Evolutionary conservation across 116 monocot species (phyloP).

Genomic region (Trichopus zeylanicus): DNA sequence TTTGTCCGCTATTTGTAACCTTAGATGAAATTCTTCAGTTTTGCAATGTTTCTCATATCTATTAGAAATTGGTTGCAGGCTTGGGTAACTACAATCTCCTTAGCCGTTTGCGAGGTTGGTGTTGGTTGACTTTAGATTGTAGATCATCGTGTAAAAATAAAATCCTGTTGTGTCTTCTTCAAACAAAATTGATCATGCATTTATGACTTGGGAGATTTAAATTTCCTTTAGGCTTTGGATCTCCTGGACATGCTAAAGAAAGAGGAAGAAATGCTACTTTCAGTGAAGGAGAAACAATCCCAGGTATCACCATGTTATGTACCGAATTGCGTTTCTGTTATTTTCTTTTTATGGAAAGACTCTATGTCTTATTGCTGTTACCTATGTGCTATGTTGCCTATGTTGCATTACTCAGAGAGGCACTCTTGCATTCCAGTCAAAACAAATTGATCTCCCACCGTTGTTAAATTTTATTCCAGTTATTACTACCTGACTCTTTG

Average conservation of each 20-base stretch:
- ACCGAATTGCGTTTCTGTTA: not conserved
- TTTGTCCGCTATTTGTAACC: not conserved
- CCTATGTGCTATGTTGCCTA: too few relatives aligned
- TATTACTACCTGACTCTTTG: too few relatives aligned
- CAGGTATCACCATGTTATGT: constrained; percentile 32
- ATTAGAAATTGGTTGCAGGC: constrained; percentile 37
- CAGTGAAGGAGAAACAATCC: constrained; percentile 62
- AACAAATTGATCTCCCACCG: too few relatives aligned
- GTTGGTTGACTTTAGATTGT: not conserved
- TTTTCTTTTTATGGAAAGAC: not conserved
- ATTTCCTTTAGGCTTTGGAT: constrained; percentile 65
- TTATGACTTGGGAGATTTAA: not conserved
- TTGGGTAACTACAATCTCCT: constrained; percentile 78
- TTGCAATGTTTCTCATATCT: not conserved
- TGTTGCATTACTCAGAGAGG: too few relatives aligned
- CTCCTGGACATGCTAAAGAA: constrained; percentile 92
- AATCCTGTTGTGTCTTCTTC: too few relatives aligned
- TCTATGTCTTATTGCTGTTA: too few relatives aligned
- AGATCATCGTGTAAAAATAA: not conserved
- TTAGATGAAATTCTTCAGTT: not conserved
- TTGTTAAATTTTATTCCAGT: too few relatives aligned
- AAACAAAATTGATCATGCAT: not conserved
- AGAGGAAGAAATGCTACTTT: constrained; percentile 94
- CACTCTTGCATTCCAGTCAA: too few relatives aligned
- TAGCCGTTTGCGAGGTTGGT: constrained; percentile 82